These are phyloP conservation scores for Vitis rotundifolia DNA, from an alignment of 164 flowering plant genomes.

Conservation along the genomic window DNA sequence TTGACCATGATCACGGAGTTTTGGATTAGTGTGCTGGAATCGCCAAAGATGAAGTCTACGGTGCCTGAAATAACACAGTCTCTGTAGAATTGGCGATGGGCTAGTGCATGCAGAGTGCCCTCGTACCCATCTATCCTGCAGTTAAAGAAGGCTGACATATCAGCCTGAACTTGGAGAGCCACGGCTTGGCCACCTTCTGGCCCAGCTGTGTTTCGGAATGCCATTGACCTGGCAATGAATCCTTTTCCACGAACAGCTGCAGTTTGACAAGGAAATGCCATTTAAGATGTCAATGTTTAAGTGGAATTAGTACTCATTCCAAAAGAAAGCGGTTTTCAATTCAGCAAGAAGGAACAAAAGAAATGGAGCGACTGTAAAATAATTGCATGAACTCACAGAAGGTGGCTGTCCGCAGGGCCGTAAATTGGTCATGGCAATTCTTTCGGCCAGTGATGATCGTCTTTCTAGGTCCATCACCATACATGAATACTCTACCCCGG, in stretches of 20 bases:
- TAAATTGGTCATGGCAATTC: constrained; percentile 21
- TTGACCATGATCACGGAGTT: constrained; percentile 4
- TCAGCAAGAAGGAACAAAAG: no score
- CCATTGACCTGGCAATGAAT: not conserved
- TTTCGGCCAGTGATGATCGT: constrained; percentile 50
- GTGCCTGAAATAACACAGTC: constrained; percentile 14
- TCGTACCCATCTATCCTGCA: constrained; percentile 12
- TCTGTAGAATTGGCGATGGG: constrained; percentile 12
- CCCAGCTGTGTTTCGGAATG: constrained; percentile 8
- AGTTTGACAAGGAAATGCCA: no score
- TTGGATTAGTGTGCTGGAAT: constrained; percentile 13
- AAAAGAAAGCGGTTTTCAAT: no score
- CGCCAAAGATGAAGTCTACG: constrained; percentile 20
- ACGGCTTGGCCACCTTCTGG: constrained; percentile 14
- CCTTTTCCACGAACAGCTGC: constrained; percentile 1
- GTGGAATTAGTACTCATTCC: no score
- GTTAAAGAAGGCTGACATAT: constrained; percentile 6
- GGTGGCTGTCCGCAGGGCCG: constrained; percentile 49
- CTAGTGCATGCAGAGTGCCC: constrained; percentile 11
- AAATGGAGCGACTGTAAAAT: no score
- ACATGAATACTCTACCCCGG: constrained; percentile 43
- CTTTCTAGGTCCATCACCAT: constrained; percentile 67
- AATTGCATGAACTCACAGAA: constrained; percentile 33
- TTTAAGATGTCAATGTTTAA: no score
- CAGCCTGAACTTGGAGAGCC: constrained; percentile 8